Percentiles rank a stretch among this genome's conserved stretches.
phyloP scores from a whole-genome alignment of 768 basidiomycete genomes.

The Boletus rubropictus region DNA sequence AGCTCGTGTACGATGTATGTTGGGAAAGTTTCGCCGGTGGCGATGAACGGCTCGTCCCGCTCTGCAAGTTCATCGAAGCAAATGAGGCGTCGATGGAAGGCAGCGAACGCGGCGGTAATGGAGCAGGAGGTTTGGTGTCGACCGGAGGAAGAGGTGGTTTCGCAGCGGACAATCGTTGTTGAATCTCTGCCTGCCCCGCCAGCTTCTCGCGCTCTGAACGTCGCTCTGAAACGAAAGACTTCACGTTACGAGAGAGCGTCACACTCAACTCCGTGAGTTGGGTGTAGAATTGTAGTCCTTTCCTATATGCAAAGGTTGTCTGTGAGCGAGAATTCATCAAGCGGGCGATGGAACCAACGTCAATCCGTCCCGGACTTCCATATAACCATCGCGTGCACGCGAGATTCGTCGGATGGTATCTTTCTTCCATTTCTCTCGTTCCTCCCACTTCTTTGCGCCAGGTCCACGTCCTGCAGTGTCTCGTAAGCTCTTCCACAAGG shows the following conservation, averaged over 20 bases:
- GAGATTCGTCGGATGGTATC: constrained; percentile 69
- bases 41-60: constrained; percentile 21
- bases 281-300: constrained; percentile 84
- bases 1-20: constrained; percentile 21
- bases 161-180: constrained; percentile 52
- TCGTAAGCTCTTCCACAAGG: constrained; percentile 68
- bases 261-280: constrained; percentile 64
- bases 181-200: constrained; percentile 62
- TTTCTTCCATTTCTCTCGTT: constrained; percentile 72
- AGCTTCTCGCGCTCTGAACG: constrained; percentile 66
- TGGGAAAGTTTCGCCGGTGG: constrained; percentile 29
- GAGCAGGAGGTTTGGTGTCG: constrained; percentile 46
- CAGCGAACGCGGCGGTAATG: constrained; percentile 38
- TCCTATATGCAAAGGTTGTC: constrained; percentile 39
- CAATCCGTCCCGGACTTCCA: constrained; percentile 80
- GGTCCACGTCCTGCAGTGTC: constrained; percentile 71
- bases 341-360: constrained; percentile 46
- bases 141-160: constrained; percentile 34
- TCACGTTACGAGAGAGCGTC: constrained; percentile 53
- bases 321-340: constrained; percentile 7
- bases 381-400: constrained; percentile 75
- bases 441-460: constrained; percentile 75
- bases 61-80: constrained; percentile 49
- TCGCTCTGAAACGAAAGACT: constrained; percentile 57
- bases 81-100: constrained; percentile 47